Conservation (phyloP, 75 land plant genomes). For the Isoetes taiwanensis region DNA sequence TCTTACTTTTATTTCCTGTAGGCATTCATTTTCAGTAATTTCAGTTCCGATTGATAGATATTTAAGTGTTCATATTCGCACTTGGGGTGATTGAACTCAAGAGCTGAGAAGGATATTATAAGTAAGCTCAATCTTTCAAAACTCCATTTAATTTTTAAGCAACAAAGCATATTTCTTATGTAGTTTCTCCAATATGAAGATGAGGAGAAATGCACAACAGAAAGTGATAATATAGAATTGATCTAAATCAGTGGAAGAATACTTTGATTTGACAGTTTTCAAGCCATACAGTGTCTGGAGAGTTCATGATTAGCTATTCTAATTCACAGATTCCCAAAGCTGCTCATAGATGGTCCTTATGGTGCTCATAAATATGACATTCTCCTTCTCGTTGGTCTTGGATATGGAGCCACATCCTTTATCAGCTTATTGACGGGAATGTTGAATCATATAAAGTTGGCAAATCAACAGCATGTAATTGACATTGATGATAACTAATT, state of each 20-base stretch:
- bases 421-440: not conserved
- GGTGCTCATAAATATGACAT: not conserved
- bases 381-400: not conserved
- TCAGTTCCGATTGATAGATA: slow-evolving; percentile 65
- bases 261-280: no score
- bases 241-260: no score
- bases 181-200: no score
- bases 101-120: slow-evolving; percentile 40
- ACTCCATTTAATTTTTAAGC: not conserved
- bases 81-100: slow-evolving; percentile 67
- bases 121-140: no score
- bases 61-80: slow-evolving; percentile 64
- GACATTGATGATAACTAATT: no score
- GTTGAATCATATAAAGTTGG: not conserved
- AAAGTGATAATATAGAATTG: not conserved
- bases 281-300: not conserved
- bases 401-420: not conserved
- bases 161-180: no score
- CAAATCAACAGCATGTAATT: not conserved
- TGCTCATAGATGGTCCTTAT: slow-evolving; percentile 3
- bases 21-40: slow-evolving; percentile 86
- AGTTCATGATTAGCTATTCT: not conserved
- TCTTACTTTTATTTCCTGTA: slow-evolving; percentile 6
- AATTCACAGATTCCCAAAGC: not conserved
- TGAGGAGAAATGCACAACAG: not conserved